Conservation (phyloP, 148 eudicot species). For the Cornus suecica region DNA sequence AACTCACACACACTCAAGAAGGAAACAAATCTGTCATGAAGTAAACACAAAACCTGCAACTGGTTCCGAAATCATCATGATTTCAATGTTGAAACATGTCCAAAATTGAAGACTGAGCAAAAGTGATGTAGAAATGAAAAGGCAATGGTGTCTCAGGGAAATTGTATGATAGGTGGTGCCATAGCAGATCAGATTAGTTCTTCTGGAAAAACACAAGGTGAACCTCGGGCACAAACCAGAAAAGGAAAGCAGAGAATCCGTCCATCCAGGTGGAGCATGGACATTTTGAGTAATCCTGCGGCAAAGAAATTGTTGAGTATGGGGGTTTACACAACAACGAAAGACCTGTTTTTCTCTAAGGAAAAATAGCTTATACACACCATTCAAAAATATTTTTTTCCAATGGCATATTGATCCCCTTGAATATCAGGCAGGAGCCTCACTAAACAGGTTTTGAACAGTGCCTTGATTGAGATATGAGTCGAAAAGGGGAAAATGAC, state of each 20-base stretch:
- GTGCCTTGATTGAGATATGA: not conserved
- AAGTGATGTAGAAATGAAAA: constrained; percentile 70
- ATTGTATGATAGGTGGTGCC: constrained; percentile 56
- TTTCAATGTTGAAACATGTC: constrained; percentile 63
- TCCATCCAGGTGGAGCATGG: constrained; percentile 66
- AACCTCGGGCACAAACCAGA: constrained; percentile 57
- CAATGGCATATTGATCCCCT: constrained; percentile 14
- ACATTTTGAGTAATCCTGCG: constrained; percentile 68
- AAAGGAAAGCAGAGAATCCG: constrained; percentile 56
- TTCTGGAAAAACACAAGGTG: constrained; percentile 55
- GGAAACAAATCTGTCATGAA: constrained; percentile 32
- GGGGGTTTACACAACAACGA: constrained; percentile 39
- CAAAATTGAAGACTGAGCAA: constrained; percentile 63
- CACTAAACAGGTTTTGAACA: not conserved
- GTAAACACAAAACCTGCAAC: constrained; percentile 73
- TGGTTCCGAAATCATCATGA: constrained; percentile 59
- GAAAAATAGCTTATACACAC: constrained; percentile 32
- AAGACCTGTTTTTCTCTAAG: constrained; percentile 26
- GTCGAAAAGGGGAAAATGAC: not conserved
- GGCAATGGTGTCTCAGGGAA: constrained; percentile 60
- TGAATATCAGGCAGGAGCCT: not conserved
- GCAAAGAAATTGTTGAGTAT: constrained; percentile 71
- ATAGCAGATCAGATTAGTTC: constrained; percentile 62
- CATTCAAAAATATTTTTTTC: constrained; percentile 20
- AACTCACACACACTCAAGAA: not conserved